phyloP scores from a whole-genome alignment of 2,329 filamentous ascomycete genomes.

The Metarhizium album region DNA sequence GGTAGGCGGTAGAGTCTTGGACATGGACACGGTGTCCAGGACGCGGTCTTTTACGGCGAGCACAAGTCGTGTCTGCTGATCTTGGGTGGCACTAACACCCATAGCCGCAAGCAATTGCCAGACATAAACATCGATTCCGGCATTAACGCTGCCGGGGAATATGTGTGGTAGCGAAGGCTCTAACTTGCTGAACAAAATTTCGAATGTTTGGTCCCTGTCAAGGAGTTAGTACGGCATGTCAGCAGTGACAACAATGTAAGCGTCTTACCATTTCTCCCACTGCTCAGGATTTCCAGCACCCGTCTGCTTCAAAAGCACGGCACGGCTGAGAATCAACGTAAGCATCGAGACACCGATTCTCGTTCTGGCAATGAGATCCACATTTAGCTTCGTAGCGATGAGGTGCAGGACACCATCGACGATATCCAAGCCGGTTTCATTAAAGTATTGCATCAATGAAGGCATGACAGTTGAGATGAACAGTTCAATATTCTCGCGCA shows the following conservation, averaged over 20 bases:
- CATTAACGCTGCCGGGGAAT: constrained; percentile 85
- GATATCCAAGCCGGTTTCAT: constrained; percentile 81
- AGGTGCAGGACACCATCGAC: constrained; percentile 83
- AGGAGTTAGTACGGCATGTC: constrained; percentile 18
- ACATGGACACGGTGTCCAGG: constrained; percentile 83
- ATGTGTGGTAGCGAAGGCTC: constrained; percentile 76
- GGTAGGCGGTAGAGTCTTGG: constrained; percentile 79
- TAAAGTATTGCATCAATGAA: constrained; percentile 79
- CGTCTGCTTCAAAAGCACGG: constrained; percentile 83
- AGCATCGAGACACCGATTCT: constrained; percentile 82
- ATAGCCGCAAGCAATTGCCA: constrained; percentile 97
- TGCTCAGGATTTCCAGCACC: constrained; percentile 58
- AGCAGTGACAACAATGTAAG: neutral
- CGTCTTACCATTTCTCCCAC: constrained; percentile 66
- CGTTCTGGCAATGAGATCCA: constrained; percentile 75
- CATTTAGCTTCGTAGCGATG: constrained; percentile 71
- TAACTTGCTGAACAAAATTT: constrained; percentile 73
- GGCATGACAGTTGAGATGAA: constrained; percentile 86
- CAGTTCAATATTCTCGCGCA: constrained; percentile 85
- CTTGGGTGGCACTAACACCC: constrained; percentile 83
- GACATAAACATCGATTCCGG: constrained; percentile 88
- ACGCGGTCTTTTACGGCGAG: constrained; percentile 96
- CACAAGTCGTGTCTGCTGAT: constrained; percentile 90
- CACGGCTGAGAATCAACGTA: constrained; percentile 88
- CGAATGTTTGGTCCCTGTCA: constrained; percentile 63